phyloP scores from a whole-genome alignment of 176 grass and related monocot genomes.

The Carex scoparia region DNA sequence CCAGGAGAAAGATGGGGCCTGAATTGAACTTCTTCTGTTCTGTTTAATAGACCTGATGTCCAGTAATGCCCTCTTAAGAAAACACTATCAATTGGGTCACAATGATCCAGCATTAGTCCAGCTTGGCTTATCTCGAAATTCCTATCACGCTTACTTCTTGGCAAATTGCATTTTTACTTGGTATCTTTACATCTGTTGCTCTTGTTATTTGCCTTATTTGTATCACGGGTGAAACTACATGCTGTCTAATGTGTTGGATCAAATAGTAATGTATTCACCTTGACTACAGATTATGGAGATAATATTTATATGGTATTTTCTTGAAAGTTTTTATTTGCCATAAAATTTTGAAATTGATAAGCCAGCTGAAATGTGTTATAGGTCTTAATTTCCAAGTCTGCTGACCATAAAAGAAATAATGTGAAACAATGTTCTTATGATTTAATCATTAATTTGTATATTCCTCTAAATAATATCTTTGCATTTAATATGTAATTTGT shows the following conservation, averaged over 20 bases:
- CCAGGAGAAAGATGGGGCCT: neutral
- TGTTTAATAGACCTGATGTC: neutral
- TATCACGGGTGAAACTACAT: neutral
- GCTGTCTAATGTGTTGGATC: neutral
- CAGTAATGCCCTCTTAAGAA: neutral
- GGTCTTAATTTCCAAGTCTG: neutral
- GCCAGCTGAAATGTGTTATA: neutral
- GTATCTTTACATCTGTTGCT: neutral
- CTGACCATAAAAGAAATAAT: neutral
- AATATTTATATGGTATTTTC: neutral
- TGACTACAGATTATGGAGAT: neutral
- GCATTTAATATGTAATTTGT: neutral
- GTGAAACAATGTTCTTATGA: neutral
- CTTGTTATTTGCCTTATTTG: neutral
- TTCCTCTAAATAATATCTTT: neutral
- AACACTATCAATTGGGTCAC: neutral
- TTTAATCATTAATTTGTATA: neutral
- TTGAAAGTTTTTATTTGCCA: neutral
- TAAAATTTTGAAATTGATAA: neutral
- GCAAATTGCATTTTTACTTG: neutral
- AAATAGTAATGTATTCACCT: neutral
- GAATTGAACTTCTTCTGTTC: neutral
- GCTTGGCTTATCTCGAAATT: neutral
- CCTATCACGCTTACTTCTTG: neutral
- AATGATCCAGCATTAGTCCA: neutral